Percentiles rank a stretch among this genome's conserved stretches.
Conservation (phyloP, 371 early-diverging fungal species). For the Saksenaea oblongispora region DNA sequence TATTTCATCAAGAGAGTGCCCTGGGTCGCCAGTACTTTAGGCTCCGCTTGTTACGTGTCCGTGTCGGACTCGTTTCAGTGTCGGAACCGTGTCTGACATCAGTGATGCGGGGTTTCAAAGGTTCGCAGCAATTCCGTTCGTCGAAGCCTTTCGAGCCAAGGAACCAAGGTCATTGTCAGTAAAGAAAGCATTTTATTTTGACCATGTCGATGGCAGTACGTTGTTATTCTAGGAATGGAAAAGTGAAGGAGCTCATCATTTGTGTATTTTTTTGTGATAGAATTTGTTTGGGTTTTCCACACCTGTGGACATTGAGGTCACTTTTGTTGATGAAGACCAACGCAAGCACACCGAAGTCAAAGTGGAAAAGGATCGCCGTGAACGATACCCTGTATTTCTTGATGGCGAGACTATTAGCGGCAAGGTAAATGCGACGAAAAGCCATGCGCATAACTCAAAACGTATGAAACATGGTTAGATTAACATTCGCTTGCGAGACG, state of each 20-base stretch:
- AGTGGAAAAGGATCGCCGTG: conserved; percentile 84
- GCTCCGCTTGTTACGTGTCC: too few species aligned
- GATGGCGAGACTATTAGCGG: conserved; percentile 95
- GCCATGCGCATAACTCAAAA: neutral
- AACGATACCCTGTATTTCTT: conserved; percentile 91
- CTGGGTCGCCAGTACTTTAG: too few species aligned
- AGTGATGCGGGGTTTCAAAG: neutral
- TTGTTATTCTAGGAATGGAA: neutral
- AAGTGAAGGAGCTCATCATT: neutral
- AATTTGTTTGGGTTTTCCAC: conserved; percentile 83
- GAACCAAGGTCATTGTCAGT: neutral
- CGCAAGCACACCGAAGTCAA: conserved; percentile 89
- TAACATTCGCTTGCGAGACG: conserved; percentile 84
- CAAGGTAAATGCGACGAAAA: conserved; percentile 62
- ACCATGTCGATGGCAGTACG: conserved; percentile 48
- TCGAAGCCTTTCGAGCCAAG: neutral
- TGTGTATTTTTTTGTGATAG: conserved; percentile 34
- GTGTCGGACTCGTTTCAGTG: too few species aligned
- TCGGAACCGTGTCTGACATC: too few species aligned
- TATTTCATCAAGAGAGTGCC: too few species aligned
- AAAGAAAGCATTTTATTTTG: neutral
- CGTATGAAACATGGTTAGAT: conserved; percentile 57
- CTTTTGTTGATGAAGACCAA: conserved; percentile 72
- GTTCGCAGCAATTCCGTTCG: neutral
- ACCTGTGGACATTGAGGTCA: conserved; percentile 87